These are phyloP conservation scores for Multifurca ochricompacta DNA, from an alignment of 768 basidiomycete genomes.

Conservation along the genomic window DNA sequence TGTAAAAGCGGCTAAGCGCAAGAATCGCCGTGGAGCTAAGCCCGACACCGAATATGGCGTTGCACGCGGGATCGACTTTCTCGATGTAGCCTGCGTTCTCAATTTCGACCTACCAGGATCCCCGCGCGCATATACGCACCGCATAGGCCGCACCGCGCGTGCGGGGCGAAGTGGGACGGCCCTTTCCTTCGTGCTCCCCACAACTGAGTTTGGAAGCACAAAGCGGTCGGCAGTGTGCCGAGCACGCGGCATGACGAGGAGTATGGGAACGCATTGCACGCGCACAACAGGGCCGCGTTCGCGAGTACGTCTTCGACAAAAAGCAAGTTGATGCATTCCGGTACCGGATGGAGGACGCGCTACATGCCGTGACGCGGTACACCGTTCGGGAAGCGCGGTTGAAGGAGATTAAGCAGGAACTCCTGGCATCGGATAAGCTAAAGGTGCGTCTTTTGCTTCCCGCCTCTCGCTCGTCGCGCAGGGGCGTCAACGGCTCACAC, in stretches of 20 bases:
- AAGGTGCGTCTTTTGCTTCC: conserved; percentile 51
- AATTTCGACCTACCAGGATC: conserved; percentile 97
- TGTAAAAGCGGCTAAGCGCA: conserved; percentile 31
- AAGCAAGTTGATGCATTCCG: conserved; percentile 95
- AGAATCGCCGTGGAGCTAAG: conserved; percentile 41
- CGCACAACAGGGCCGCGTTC: conserved; percentile 62
- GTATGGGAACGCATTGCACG: conserved; percentile 72
- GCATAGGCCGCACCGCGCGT: conserved; percentile 93
- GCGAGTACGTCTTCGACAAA: conserved; percentile 93
- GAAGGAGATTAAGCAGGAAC: conserved; percentile 89
- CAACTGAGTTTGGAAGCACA: conserved; percentile 65
- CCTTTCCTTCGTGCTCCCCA: conserved; percentile 78
- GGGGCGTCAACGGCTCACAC: conserved; percentile 1
- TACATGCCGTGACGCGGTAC: conserved; percentile 79
- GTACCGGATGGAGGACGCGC: conserved; percentile 96
- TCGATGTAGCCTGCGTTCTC: conserved; percentile 93
- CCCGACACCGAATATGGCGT: conserved; percentile 83
- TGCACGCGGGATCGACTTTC: conserved; percentile 92
- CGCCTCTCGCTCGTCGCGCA: neutral
- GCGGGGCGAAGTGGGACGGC: conserved; percentile 92
- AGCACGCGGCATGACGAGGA: conserved; percentile 69
- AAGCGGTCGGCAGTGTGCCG: conserved; percentile 59
- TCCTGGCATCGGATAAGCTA: conserved; percentile 91
- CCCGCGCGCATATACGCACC: conserved; percentile 84
- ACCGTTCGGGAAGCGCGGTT: conserved; percentile 86